Base-by-base conservation (phyloP, 1,139 yeast species). In the Pichia sp. region DNA sequence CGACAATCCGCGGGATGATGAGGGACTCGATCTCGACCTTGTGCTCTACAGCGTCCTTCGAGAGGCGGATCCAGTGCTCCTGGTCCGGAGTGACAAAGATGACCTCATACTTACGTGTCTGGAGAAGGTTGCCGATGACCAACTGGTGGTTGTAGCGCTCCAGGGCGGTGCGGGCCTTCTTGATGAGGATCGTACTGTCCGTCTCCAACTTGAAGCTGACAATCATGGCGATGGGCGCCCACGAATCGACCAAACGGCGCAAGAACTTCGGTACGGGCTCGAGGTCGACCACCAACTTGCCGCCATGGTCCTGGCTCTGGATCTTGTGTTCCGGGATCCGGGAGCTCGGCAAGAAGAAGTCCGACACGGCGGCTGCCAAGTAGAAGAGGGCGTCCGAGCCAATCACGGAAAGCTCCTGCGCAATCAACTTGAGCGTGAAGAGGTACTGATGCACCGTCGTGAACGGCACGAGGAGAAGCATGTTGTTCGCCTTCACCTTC, bases 231-330 rank as follows among this genome's bases (percentile, higher is more conserved):
- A 84, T 82, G 1, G 96, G 96, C 0, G 97, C 96, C 99, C 99
- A 93, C 33, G 84, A 80, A 62, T 90, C 96, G 1, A 92, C 97
- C 61, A 95, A 75, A 58, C 97, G 76, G 61, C 89, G 80, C 63
- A 93, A 77, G 64, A 95, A 93, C 68, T 93, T 93, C 16, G 99
- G 99, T 2, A 95, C 99, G n/a, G 96, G 98, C 65, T 93, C 97
- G 61, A 93, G 75, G 64, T 90, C 87, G 30, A 93, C 90, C 20
- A 87, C 81, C 54, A 93, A 75, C 65, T 87, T 88, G 1, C 91
- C 90, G 2, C 77, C 78, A n/a, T 75, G 81, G 27, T 82, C 82
- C 59, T 84, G 85, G 14, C 95, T 86, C 71, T 95, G 99, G 60
- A 93, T 93, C 71, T 93, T 93, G 71, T 93, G 99, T 64, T 89